Percentiles rank a stretch among this genome's conserved stretches.
These are phyloP conservation scores for Schizothecium vesticola DNA, from an alignment of 495 filamentous ascomycete genomes.

Conservation along the genomic window DNA sequence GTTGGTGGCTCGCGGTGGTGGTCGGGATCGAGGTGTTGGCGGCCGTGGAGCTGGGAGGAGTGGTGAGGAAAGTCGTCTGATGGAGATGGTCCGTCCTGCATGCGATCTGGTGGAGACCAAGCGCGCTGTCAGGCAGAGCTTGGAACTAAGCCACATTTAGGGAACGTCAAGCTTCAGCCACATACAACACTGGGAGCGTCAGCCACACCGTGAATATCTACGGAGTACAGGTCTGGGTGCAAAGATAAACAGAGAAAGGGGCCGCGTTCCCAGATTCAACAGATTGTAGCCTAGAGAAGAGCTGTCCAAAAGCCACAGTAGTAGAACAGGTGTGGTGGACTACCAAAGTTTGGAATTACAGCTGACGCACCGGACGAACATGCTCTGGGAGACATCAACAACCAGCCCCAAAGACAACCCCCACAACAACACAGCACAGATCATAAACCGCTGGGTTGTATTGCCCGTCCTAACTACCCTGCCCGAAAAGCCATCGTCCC, in stretches of 20 bases:
- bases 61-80: conserved; percentile 10
- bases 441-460: not conserved
- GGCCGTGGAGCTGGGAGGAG: not conserved
- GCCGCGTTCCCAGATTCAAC: not conserved
- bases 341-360: not conserved
- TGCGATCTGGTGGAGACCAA: not conserved
- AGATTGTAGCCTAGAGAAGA: not conserved
- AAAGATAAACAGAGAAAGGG: not conserved
- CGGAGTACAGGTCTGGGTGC: too few relatives aligned
- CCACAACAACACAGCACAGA: not conserved
- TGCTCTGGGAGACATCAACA: not conserved
- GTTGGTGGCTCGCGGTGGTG: not conserved
- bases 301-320: not conserved
- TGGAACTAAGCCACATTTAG: not conserved
- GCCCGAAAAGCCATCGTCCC: not conserved
- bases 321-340: not conserved
- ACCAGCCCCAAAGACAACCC: not conserved
- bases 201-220: not conserved
- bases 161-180: not conserved
- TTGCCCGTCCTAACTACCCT: not conserved
- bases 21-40: not conserved
- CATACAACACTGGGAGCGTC: not conserved
- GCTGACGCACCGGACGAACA: not conserved
- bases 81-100: not conserved
- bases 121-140: not conserved